Evolutionary conservation across 1,284 basidiomycete genomes (phyloP).

Genomic region (Inonotus obliquus): DNA sequence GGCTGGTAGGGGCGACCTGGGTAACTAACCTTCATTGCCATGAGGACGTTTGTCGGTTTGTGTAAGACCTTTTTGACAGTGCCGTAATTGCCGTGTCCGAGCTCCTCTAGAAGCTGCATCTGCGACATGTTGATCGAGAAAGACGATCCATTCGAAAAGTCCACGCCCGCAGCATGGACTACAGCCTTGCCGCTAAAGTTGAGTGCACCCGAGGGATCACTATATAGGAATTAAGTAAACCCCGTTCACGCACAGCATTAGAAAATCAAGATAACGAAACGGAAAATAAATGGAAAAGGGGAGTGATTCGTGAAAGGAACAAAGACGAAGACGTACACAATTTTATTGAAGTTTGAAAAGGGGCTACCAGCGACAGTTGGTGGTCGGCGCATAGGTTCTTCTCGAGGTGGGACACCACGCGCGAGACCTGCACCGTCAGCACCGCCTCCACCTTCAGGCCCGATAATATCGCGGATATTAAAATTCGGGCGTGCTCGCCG

Average conservation of each 20-base stretch:
- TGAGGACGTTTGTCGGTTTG: slow-evolving; percentile 89
- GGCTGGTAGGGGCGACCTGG: neutral
- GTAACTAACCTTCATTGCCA: slow-evolving; percentile 92
- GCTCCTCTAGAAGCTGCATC: slow-evolving; percentile 85
- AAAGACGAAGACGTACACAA: slow-evolving; percentile 64
- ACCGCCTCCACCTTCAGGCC: slow-evolving; percentile 39
- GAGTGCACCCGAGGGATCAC: slow-evolving; percentile 91
- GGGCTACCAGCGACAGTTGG: slow-evolving; percentile 58
- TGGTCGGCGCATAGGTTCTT: slow-evolving; percentile 38
- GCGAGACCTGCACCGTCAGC: slow-evolving; percentile 66
- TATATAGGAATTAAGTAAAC: slow-evolving; percentile 29
- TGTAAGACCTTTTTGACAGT: slow-evolving; percentile 96
- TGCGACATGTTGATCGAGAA: slow-evolving; percentile 97
- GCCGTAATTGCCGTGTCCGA: slow-evolving; percentile 96
- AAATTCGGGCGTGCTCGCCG: slow-evolving; percentile 56
- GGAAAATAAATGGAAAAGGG: slow-evolving; percentile 15
- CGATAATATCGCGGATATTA: slow-evolving; percentile 57
- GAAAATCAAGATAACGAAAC: slow-evolving; percentile 7
- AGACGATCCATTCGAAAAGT: slow-evolving; percentile 90
- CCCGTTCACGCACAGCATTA: slow-evolving; percentile 2
- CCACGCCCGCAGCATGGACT: slow-evolving; percentile 87
- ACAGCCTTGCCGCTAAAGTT: slow-evolving; percentile 94
- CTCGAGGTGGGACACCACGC: slow-evolving; percentile 48
- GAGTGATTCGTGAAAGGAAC: slow-evolving; percentile 4
- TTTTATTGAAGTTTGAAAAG: slow-evolving; percentile 91